Conservation (phyloP, 192 early-diverging fungal genomes). For the Coemansia aciculifera region DNA sequence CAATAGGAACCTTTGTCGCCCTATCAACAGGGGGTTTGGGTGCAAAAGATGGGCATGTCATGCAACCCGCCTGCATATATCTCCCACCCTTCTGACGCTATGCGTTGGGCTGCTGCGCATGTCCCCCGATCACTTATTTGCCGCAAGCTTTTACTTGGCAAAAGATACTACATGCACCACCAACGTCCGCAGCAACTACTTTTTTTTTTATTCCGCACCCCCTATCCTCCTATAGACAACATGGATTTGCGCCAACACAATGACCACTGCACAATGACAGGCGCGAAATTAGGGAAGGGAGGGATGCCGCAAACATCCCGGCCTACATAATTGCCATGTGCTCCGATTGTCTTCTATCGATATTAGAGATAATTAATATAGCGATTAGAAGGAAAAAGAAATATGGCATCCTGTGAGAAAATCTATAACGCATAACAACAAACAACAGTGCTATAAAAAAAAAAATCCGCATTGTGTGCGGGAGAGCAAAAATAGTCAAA, state of each 20-base stretch:
- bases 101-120: not conserved
- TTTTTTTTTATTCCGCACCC: not conserved
- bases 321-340: not conserved
- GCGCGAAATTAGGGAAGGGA: slow-evolving; percentile 6
- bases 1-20: not conserved
- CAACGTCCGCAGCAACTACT: not conserved
- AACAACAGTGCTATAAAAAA: not conserved
- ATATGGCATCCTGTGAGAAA: not conserved
- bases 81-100: not conserved
- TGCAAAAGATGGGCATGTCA: not conserved
- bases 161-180: not conserved
- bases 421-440: not conserved
- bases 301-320: not conserved
- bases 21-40: not conserved
- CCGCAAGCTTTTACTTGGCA: not conserved
- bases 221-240: not conserved
- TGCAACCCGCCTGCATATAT: not conserved
- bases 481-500: slow-evolving; percentile 2
- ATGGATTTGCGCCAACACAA: not conserved
- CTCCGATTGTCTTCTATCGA: not conserved
- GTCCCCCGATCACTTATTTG: not conserved
- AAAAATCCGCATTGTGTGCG: not conserved
- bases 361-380: not conserved
- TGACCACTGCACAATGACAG: not conserved
- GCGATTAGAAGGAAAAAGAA: not conserved